A percentile compares a stretch with the other conserved stretches of the same genome.
Evolutionary conservation across 306 rosid genomes (phyloP).

Genomic region (Ormosia emarginata): DNA sequence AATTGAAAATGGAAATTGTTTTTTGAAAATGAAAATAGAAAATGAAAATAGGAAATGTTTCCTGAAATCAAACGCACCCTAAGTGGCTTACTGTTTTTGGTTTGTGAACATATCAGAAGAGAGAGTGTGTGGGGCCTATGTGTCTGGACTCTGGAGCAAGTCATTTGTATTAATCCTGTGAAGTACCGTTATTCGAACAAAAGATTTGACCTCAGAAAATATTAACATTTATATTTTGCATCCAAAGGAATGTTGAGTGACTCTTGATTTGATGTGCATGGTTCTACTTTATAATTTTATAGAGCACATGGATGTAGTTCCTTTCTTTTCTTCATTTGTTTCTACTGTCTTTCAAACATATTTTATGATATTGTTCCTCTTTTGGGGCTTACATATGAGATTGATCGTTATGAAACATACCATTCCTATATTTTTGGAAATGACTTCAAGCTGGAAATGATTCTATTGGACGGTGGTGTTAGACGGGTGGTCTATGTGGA

Average conservation of each 20-base stretch:
- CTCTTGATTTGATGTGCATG: not conserved
- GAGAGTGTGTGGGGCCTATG: not conserved
- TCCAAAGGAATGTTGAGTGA: not conserved
- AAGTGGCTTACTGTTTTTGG: not conserved
- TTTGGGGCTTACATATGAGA: not conserved
- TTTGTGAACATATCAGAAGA: not conserved
- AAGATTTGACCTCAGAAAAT: not conserved
- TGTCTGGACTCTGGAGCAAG: not conserved
- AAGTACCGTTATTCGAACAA: not conserved
- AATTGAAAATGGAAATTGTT: too few relatives aligned
- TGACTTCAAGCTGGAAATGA: not conserved
- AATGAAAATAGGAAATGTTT: not conserved
- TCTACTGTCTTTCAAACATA: not conserved
- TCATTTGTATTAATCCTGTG: not conserved
- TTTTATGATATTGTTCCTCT: not conserved
- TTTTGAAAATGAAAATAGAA: too few relatives aligned
- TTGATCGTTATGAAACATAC: not conserved
- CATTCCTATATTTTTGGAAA: not conserved
- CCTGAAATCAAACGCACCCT: not conserved
- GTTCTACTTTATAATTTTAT: not conserved
- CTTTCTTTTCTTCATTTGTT: not conserved
- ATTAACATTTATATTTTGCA: not conserved
- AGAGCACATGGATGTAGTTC: not conserved
- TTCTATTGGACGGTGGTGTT: too few relatives aligned
- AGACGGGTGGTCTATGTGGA: too few relatives aligned